These are phyloP conservation scores for Blastocystis hominis DNA, from an alignment of 352 stramenopile genomes.

Conservation along the genomic window DNA sequence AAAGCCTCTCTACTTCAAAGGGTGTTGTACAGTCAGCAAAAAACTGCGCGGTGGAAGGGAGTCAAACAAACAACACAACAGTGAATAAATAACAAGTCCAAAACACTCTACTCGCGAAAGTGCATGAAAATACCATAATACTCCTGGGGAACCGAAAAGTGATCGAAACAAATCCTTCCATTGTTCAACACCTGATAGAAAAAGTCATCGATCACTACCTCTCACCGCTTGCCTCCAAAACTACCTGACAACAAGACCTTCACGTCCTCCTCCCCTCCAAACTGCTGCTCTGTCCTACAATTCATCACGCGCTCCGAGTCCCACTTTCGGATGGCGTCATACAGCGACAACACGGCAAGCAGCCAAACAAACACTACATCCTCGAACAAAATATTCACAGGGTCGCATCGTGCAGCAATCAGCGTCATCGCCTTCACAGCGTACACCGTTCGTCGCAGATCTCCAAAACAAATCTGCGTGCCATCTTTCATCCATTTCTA, in stretches of 20 bases:
- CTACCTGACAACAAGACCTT: background rate
- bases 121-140: background rate
- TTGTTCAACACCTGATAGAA: conserved; percentile 10
- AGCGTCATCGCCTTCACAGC: background rate
- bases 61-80: background rate
- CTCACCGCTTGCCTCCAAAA: background rate
- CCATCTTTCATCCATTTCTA: background rate
- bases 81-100: background rate
- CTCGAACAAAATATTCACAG: conserved; percentile 28
- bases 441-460: conserved; percentile 8
- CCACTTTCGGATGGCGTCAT: background rate
- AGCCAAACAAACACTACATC: conserved; percentile 2
- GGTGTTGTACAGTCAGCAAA: too few species aligned
- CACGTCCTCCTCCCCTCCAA: background rate
- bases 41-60: too few species aligned
- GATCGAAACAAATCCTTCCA: background rate
- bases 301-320: background rate
- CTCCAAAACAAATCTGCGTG: background rate
- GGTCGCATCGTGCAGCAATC: background rate
- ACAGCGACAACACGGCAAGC: conserved; percentile 1
- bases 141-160: conserved; percentile 1
- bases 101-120: conserved; percentile 24
- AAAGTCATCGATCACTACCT: background rate
- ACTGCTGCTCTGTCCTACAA: background rate
- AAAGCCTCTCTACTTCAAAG: too few species aligned